Conservation (phyloP, 805 yeast species). For the Candida tallmaniae region DNA sequence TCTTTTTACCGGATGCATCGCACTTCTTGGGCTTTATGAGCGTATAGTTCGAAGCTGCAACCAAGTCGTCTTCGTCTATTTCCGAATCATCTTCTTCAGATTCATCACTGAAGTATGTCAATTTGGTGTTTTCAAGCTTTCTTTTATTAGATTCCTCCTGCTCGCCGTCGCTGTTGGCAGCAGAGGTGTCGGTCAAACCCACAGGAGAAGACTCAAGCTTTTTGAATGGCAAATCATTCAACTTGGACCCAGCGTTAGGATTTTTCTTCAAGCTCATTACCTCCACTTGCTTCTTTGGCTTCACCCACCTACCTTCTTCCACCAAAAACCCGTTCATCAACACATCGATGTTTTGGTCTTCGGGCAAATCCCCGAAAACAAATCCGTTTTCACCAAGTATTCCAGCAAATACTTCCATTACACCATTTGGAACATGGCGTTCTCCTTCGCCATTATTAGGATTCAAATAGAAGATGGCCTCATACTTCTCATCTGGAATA, state of each 20-base stretch:
- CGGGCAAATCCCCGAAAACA: conserved; percentile 51
- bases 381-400: conserved; percentile 42
- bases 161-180: conserved; percentile 34
- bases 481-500: conserved; percentile 40
- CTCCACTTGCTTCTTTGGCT: conserved; percentile 38
- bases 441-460: conserved; percentile 41
- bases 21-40: conserved; percentile 59
- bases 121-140: conserved; percentile 42
- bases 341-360: conserved; percentile 53
- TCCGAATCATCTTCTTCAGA: conserved; percentile 46
- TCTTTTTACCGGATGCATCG: conserved; percentile 50
- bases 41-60: conserved; percentile 22
- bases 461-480: conserved; percentile 49
- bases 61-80: conserved; percentile 35
- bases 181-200: conserved; percentile 44
- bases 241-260: not conserved
- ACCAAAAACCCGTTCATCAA: conserved; percentile 62
- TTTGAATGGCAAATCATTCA: not conserved
- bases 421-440: conserved; percentile 40
- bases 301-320: conserved; percentile 47
- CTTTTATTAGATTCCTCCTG: conserved; percentile 41
- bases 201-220: conserved; percentile 14
- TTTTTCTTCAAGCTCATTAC: conserved; percentile 28
- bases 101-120: conserved; percentile 50
- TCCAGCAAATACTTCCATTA: conserved; percentile 19